These are phyloP conservation scores for Lathyrus aphaca DNA, from an alignment of 306 rosid species.

Conservation along the genomic window DNA sequence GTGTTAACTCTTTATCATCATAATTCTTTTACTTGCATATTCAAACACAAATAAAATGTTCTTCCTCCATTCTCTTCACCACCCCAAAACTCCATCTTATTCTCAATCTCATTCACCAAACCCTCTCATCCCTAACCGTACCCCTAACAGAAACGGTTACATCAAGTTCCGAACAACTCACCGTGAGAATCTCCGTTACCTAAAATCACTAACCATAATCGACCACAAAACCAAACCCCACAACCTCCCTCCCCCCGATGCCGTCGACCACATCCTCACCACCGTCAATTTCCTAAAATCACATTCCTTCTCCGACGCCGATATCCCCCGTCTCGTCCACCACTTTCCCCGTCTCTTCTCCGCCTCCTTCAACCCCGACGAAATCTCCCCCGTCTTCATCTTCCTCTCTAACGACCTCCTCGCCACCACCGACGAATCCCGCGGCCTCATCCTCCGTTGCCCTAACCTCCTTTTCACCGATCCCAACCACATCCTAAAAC, in stretches of 20 bases:
- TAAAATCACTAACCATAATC: slow-evolving; percentile 61
- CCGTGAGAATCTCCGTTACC: slow-evolving; percentile 78
- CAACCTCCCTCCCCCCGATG: slow-evolving; percentile 61
- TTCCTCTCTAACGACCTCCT: slow-evolving; percentile 56
- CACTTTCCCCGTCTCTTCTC: slow-evolving; percentile 66
- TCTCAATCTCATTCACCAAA: slow-evolving; percentile 5
- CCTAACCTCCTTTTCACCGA: slow-evolving; percentile 68
- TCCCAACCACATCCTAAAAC: slow-evolving; percentile 68
- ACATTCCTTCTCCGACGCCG: slow-evolving; percentile 72
- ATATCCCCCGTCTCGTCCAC: slow-evolving; percentile 64
- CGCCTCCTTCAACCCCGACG: slow-evolving; percentile 46
- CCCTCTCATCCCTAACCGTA: background rate
- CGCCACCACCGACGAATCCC: slow-evolving; percentile 48
- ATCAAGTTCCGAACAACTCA: slow-evolving; percentile 73
- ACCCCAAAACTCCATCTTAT: slow-evolving; percentile 32
- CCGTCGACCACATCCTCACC: slow-evolving; percentile 55
- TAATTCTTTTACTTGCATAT: background rate
- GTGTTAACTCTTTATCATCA: background rate
- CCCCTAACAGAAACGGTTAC: slow-evolving; percentile 42
- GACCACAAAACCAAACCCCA: slow-evolving; percentile 51
- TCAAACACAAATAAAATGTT: slow-evolving; percentile 24
- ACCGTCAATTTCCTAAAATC: slow-evolving; percentile 71
- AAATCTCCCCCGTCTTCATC: slow-evolving; percentile 56
- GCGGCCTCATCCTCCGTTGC: slow-evolving; percentile 65
- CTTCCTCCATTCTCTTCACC: slow-evolving; percentile 25